Evolutionary conservation across 2,329 filamentous ascomycete species (phyloP), one percentile per base, ranked within the genome.

Genomic region (Xylariaceae sp.): DNA sequence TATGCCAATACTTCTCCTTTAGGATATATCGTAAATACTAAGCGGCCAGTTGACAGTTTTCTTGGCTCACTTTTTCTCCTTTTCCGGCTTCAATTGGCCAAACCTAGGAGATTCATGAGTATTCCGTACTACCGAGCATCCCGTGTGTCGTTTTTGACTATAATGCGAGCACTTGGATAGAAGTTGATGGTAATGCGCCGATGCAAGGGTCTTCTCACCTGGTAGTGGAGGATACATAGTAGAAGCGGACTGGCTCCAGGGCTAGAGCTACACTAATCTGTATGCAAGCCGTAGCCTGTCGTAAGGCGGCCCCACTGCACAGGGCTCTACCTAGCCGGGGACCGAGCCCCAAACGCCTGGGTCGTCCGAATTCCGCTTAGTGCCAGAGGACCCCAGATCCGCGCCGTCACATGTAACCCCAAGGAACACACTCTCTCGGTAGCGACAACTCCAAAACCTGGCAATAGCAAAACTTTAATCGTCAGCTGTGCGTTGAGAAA

Each of bases 321-420:
- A 11, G 39, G 41, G 44, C 54, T 19, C 27, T 19, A 19, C 19
- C 19, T 32, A 56, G 55, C 55, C 55, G 51, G 54, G 34, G 30
- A 41, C 50, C 58, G 52, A 49, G 50, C 58, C 11, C 58, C 58
- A 53, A 56, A 34, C 47, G 53, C 29, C 39, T 60, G 58, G 58
- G 29, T 49, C 50, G 40, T 42, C 57, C 32, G 8, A 37, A 37
- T 46, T 52, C 50, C 53, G 45, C 50, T 29, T 40, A 39, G 44
- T 58, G 58, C 58, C 58, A 58, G 58, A 55, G 40, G 50, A 48
- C 55, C 51, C 52, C 55, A 49, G 52, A 57, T 60, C 52, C 35
- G 30, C 57, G 39, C 53, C 43, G 47, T 19, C 50, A 19, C 19
- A 58, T 60, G 56, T 53, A 56, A 60, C 55, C 50, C 54, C 52